phyloP scores from a whole-genome alignment of 2,329 filamentous ascomycete species.

The Xylariomycetidae sp. region DNA sequence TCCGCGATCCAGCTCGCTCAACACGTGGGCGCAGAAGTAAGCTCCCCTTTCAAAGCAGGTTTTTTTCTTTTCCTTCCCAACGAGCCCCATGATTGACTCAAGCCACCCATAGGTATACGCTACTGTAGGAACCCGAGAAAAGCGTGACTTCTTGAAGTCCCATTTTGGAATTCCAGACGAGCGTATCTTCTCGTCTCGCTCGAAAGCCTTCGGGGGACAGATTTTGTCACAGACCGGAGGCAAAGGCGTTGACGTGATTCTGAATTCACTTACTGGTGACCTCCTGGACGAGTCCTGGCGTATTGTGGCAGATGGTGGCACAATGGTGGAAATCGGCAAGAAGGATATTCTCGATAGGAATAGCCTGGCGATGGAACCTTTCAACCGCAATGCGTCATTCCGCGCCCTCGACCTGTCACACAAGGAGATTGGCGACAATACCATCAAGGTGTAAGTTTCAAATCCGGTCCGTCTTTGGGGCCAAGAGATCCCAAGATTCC shows the following conservation, averaged over 20 bases:
- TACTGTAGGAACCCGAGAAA: slow-evolving; percentile 15
- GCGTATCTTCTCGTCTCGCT: slow-evolving; percentile 28
- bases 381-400: slow-evolving; percentile 14
- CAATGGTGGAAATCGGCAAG: slow-evolving; percentile 16
- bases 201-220: slow-evolving; percentile 21
- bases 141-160: slow-evolving; percentile 20
- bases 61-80: not conserved
- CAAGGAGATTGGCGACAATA: slow-evolving; percentile 1
- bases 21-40: slow-evolving; percentile 6
- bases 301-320: slow-evolving; percentile 12
- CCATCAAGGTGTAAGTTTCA: slow-evolving; percentile 4
- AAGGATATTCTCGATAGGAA: slow-evolving; percentile 13
- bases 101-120: slow-evolving; percentile 9
- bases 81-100: not conserved
- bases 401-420: slow-evolving; percentile 14
- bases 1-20: slow-evolving; percentile 8
- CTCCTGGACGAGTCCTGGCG: slow-evolving; percentile 14
- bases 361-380: slow-evolving; percentile 15
- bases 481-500: not conserved
- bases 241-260: slow-evolving; percentile 15
- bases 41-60: not conserved
- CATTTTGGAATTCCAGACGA: slow-evolving; percentile 23
- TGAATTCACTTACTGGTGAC: slow-evolving; percentile 16
- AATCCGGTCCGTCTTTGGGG: no score
- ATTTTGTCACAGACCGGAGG: slow-evolving; percentile 22